Evolutionary conservation across 106 monocot species (phyloP), one percentile per base, ranked within the genome.

Genomic region (Apostasia shenzhenica): DNA sequence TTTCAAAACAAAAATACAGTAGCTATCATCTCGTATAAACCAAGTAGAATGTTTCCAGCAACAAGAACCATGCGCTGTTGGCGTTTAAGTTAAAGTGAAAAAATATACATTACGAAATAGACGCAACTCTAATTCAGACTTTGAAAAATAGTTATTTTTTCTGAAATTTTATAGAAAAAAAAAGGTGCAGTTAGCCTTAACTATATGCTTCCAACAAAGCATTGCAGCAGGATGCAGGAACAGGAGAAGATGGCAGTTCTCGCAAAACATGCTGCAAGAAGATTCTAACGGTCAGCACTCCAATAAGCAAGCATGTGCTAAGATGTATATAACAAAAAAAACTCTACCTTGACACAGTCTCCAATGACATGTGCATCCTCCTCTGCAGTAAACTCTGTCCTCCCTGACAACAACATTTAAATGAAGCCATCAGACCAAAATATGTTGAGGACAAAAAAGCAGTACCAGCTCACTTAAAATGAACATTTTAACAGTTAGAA

Each of bases 351-450:
- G 41, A 97, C 89, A 81, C 95, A 97, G 53, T 97, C 95, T 71
- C 95, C 95, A 79, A 97, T 82, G 67, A 97, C 81, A 87, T 97
- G 95, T 51, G 92, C 86, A 92, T 97, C 95, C 75, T 97, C 95
- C 70, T 97, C 89, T 61, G 86, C 66, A 50, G 79, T 12, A 61
- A 97, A 97, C 47, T 97, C 95, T 4, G 81, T 87, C 86, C 72
- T 92, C 63, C 95, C 95, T 97, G 75, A 48, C 55, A 58, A n/a
- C 48, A 75, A 68, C 14, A 37, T 13, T 26, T 55, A 47, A 44
- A 48, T 71, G 70, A 59, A 48, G 57, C 13, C 41, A 68, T 71
- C 49, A 77, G 51, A 63, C 61, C 55, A 53, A 13, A 66, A 74
- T 67, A 65, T 4, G 7, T 52, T 45, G 26, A 61, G 51, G 8